These are phyloP conservation scores for Microglena sp. DNA, from an alignment of 139 green algal species.

Conservation along the genomic window DNA sequence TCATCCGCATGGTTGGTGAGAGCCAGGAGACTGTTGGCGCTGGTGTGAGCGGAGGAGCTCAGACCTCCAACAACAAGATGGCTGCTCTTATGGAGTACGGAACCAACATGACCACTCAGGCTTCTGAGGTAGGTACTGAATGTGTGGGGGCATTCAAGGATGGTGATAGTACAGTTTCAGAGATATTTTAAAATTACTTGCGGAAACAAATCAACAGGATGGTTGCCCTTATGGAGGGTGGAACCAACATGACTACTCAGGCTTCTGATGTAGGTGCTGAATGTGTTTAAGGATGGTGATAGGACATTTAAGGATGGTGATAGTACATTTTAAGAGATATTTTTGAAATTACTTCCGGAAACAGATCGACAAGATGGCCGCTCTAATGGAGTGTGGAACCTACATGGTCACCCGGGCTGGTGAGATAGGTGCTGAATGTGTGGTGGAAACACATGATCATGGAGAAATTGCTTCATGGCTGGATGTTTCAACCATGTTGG, in stretches of 20 bases:
- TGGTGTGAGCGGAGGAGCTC: slow-evolving; percentile 52
- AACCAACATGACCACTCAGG: slow-evolving; percentile 94
- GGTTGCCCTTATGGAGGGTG: slow-evolving; percentile 97
- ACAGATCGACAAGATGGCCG: slow-evolving; percentile 97
- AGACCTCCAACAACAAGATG: slow-evolving; percentile 85
- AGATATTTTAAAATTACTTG: too few species aligned
- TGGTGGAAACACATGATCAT: too few species aligned
- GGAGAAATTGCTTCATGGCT: too few species aligned
- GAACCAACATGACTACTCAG: slow-evolving; percentile 94
- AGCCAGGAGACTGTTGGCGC: slow-evolving; percentile 88
- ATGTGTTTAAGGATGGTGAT: not conserved
- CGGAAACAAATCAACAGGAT: slow-evolving; percentile 98
- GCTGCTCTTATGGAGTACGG: slow-evolving; percentile 98
- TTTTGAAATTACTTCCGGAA: too few species aligned
- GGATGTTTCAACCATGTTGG: too few species aligned
- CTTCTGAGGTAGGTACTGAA: slow-evolving; percentile 59
- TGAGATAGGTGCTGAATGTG: slow-evolving; percentile 49
- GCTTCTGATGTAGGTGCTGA: slow-evolving; percentile 61
- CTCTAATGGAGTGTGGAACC: slow-evolving; percentile 96
- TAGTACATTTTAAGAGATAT: too few species aligned
- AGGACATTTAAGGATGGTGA: too few species aligned
- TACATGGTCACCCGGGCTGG: slow-evolving; percentile 93
- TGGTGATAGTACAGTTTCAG: too few species aligned
- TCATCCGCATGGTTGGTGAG: slow-evolving; percentile 99
- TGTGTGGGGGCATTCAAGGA: too few species aligned